phyloP scores from a whole-genome alignment of 1,139 yeast species.

The Yamadazyma conglobata region DNA sequence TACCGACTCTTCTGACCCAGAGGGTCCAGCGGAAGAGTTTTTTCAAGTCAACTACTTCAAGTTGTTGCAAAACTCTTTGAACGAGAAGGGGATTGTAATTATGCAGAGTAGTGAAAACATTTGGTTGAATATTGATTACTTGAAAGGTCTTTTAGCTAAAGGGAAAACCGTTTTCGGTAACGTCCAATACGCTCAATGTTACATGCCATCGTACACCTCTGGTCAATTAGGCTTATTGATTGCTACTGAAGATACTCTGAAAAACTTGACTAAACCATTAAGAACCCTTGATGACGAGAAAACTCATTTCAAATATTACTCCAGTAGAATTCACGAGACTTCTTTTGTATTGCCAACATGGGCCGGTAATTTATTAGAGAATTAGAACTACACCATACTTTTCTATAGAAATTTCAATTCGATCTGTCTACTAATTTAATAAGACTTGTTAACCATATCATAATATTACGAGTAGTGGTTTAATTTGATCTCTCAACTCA shows the following conservation, averaged over 20 bases:
- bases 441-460: no score
- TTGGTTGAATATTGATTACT: slow-evolving; percentile 77
- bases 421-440: no score
- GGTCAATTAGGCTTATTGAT: slow-evolving; percentile 91
- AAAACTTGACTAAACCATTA: slow-evolving; percentile 53
- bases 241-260: slow-evolving; percentile 59
- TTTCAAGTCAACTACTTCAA: slow-evolving; percentile 82
- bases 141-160: slow-evolving; percentile 55
- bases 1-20: slow-evolving; percentile 96
- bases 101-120: slow-evolving; percentile 92
- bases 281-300: slow-evolving; percentile 51
- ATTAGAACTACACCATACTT: no score
- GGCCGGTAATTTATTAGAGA: slow-evolving; percentile 64
- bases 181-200: slow-evolving; percentile 79
- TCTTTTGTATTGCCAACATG: slow-evolving; percentile 86
- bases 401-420: no score
- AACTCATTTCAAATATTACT: slow-evolving; percentile 67
- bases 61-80: slow-evolving; percentile 64
- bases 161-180: slow-evolving; percentile 72
- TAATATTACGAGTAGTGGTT: no score
- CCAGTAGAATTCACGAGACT: slow-evolving; percentile 65
- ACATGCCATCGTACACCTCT: slow-evolving; percentile 94
- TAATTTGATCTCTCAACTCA: no score
- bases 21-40: slow-evolving; percentile 95
- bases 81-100: slow-evolving; percentile 73